Evolutionary conservation across 176 grass and related monocot genomes (phyloP).

Genomic region (Avena atlantica): DNA sequence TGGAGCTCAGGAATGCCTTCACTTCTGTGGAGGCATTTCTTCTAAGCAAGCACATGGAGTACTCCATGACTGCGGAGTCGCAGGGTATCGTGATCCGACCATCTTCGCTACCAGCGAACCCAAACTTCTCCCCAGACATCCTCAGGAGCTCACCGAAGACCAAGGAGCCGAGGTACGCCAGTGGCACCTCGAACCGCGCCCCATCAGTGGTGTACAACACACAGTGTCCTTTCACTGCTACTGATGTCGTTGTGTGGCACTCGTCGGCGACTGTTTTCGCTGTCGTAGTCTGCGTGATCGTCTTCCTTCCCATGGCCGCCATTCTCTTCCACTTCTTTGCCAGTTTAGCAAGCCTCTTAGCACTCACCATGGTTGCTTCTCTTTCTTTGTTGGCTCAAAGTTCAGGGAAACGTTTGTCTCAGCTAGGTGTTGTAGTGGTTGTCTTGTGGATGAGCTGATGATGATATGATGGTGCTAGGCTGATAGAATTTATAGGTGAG

Average conservation of each 20-base stretch:
- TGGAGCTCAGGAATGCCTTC: constrained; percentile 53
- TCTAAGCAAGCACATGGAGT: constrained; percentile 51
- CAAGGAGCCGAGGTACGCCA: constrained; percentile 45
- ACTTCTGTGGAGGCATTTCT: constrained; percentile 53
- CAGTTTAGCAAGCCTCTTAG: constrained; percentile 42
- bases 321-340: constrained; percentile 40
- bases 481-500: constrained; percentile 46
- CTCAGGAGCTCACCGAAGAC: constrained; percentile 52
- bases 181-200: constrained; percentile 53
- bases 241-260: neutral
- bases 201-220: constrained; percentile 44
- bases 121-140: constrained; percentile 57
- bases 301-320: constrained; percentile 10
- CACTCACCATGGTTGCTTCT: constrained; percentile 30
- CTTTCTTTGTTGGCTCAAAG: neutral
- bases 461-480: neutral
- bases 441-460: constrained; percentile 14
- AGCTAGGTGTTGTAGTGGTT: constrained; percentile 12
- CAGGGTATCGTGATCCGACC: constrained; percentile 61
- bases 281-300: neutral
- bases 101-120: constrained; percentile 18
- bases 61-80: constrained; percentile 46
- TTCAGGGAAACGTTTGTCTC: neutral
- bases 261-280: neutral
- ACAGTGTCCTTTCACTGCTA: constrained; percentile 52